These are phyloP conservation scores for Saprolegnia diclina DNA, from an alignment of 352 stramenopile species.

Conservation along the genomic window DNA sequence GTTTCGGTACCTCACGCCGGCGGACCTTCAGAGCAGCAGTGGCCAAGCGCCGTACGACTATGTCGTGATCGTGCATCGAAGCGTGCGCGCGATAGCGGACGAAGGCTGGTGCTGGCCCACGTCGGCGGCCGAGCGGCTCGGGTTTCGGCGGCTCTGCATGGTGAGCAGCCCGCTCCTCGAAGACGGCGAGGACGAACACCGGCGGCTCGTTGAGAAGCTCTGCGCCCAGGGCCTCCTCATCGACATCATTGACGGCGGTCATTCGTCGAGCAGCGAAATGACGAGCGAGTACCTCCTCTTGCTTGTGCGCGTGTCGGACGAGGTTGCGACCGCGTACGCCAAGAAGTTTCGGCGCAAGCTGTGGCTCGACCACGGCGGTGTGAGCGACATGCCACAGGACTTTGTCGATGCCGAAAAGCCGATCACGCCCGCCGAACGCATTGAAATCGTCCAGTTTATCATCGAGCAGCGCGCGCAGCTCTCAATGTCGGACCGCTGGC, in stretches of 20 bases:
- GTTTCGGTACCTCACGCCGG: conserved; percentile 77
- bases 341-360: conserved; percentile 61
- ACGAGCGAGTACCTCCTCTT: conserved; percentile 76
- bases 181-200: conserved; percentile 78
- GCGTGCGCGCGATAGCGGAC: conserved; percentile 30
- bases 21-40: conserved; percentile 59
- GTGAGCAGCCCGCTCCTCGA: conserved; percentile 38
- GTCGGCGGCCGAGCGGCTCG: conserved; percentile 34
- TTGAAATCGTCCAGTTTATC: conserved; percentile 82
- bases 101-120: conserved; percentile 26
- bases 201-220: conserved; percentile 68
- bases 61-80: conserved; percentile 71
- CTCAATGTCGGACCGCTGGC: conserved; percentile 51
- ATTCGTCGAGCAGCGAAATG: conserved; percentile 69
- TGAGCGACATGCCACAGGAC: conserved; percentile 73
- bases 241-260: conserved; percentile 78
- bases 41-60: conserved; percentile 65
- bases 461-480: conserved; percentile 65
- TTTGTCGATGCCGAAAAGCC: conserved; percentile 49
- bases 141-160: conserved; percentile 65
- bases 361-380: conserved; percentile 66
- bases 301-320: conserved; percentile 53
- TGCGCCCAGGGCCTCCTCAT: conserved; percentile 63
- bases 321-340: conserved; percentile 54
- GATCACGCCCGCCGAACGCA: conserved; percentile 66